These are phyloP conservation scores for Lasiodiplodia hormozganensis DNA, from an alignment of 2,329 filamentous ascomycete genomes.

Conservation along the genomic window DNA sequence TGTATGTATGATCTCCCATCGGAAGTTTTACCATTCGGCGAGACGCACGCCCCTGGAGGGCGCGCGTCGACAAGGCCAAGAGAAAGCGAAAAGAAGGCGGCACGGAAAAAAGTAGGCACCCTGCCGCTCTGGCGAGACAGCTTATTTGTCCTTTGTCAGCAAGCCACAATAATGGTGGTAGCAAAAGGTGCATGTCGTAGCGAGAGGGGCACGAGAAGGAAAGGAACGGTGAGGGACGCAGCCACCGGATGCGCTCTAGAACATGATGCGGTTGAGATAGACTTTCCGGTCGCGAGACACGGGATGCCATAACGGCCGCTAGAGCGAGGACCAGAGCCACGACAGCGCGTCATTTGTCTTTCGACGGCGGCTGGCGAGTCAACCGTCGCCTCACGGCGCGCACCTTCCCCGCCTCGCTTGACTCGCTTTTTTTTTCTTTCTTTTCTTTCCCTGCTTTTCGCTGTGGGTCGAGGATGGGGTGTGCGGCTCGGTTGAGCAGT, in stretches of 20 bases:
- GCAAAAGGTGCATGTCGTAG: background rate
- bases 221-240: background rate
- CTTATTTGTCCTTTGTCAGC: background rate
- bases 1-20: background rate
- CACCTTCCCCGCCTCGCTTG: background rate
- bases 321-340: background rate
- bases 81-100: background rate
- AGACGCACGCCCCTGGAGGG: background rate
- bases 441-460: background rate
- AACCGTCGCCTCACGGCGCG: background rate
- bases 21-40: conserved; percentile 9
- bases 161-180: conserved; percentile 7
- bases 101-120: background rate
- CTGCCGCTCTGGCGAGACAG: background rate
- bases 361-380: background rate
- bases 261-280: conserved; percentile 19
- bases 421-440: background rate
- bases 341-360: background rate
- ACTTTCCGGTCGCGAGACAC: conserved; percentile 1
- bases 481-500: background rate
- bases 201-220: background rate
- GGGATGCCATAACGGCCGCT: background rate
- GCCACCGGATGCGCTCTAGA: background rate
- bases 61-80: background rate
- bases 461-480: background rate